Percentiles rank a stretch among this genome's conserved stretches.
phyloP scores from a whole-genome alignment of 306 rosid genomes.

The Purshia tridentata region DNA sequence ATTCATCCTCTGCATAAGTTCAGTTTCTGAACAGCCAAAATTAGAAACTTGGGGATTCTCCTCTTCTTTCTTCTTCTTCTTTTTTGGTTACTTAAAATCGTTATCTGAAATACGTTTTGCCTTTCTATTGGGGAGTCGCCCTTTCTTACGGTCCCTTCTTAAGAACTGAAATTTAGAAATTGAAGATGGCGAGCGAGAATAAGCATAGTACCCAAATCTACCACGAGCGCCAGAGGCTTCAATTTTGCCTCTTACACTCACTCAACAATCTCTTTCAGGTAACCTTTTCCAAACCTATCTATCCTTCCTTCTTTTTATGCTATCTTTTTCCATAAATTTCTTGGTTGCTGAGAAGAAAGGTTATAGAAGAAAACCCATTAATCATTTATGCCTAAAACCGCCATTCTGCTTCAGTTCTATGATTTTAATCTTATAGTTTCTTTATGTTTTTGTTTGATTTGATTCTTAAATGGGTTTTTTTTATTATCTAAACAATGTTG shows the following conservation, averaged over 20 bases:
- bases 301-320: background rate
- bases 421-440: background rate
- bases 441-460: background rate
- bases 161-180: conserved; percentile 10
- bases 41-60: background rate
- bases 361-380: background rate
- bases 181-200: conserved; percentile 45
- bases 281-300: conserved; percentile 1
- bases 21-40: background rate
- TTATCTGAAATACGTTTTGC: background rate
- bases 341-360: conserved; percentile 5
- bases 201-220: conserved; percentile 45
- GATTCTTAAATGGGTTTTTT: background rate
- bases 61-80: background rate
- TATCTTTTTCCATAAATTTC: conserved; percentile 1
- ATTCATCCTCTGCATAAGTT: background rate
- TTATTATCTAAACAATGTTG: background rate
- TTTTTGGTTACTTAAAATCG: background rate
- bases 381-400: background rate
- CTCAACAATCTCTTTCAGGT: conserved; percentile 97
- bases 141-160: background rate
- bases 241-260: conserved; percentile 79
- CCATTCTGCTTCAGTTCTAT: background rate
- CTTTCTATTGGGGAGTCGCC: background rate
- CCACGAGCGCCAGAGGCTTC: conserved; percentile 81